Evolutionary conservation across 202 grass and related monocot species (phyloP), one percentile per base, ranked within the genome.

Genomic region (Dendrocalamus latiflorus): DNA sequence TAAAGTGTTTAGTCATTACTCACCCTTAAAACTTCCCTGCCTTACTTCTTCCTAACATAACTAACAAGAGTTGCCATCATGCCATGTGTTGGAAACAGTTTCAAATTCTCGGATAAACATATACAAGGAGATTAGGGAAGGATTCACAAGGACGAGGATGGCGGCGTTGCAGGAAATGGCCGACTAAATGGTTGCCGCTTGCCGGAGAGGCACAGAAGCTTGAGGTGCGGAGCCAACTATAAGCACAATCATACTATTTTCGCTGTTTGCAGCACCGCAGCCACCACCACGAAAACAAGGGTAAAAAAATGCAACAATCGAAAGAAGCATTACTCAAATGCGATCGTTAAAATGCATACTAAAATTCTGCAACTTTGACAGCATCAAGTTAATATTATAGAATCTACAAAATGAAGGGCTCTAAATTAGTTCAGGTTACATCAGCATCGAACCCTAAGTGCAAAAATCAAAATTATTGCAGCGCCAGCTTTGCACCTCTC

Each of bases 401-500:
- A 25, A 58, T 69, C 42, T 61, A 42, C 76, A 58, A 45, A 41
- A 86, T 22, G 12, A 30, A 18, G 56, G 67, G 60, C 42, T 44
- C 61, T 12, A 51, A 57, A 66, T 70, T 58, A 78, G 33, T 66
- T 75, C 11, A 44, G 77, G 51, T 65, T 49, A 65, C 60, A 82
- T 91, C 25, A 70, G 72, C 34, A 53, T 6, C 30, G 26, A 66
- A 66, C 33, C 53, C 26, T 43, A 51, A 45, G 72, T 68, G 64
- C 42, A 65, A 6, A 72, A 59, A 58, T 22, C 47, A 80, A 69
- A n/a, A n/a, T n/a, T n/a, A n/a, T n/a, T n/a, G 33, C 20, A 2
- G 82, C 25, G 65, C 5, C 72, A 65, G n/a, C 18, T 77, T 66
- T 66, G 26, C 75, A 68, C 75, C 78, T 76, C 70, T 68, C 70